Base-by-base conservation (phyloP, 1,139 yeast species). In the Hemisphaericaspora xylofermentans region DNA sequence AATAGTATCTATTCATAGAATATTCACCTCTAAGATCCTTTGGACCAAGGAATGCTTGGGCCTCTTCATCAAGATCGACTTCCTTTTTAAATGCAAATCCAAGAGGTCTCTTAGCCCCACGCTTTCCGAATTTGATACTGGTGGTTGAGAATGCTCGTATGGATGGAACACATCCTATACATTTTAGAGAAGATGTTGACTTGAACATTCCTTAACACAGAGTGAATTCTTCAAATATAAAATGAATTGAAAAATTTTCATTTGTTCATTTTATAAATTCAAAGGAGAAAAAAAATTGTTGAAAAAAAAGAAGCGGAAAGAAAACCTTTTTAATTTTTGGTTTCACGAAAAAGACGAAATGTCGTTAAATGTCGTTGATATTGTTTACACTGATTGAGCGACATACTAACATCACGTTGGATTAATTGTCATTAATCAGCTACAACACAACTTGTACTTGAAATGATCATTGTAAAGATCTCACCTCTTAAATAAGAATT, bases 1-100 rank as follows among this genome's bases (percentile, higher is more conserved):
- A 73, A 54, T 77, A 82, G 63, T 87, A 86, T 58, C 83, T 87
- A 71, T 89, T 91, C 56, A 80, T 66, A 50, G 73, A 71, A 64
- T 88, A 87, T 53, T 88, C 91, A 24, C 97, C 97, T 57, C 86
- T 82, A 60, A 80, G 76, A 62, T 88, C 88, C 59, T 73, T 78
- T 28, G 95, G 95, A 2, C 98, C 98, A 44, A 88, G 68, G 65
- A 87, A 87, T 47, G 67, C 71, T n/a, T 19, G 19, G 13, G 25
- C 25, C 4, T 18, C 25, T 4, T 19, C 52, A 69, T 71, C 13
- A 33, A 25, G 13, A 10, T 31, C 12, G 12, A 18, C 18, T 6
- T 28, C 9, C 16, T 13, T 26, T n/a, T 29, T 18, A 6, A 6
- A 14, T 13, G 12, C 5, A 6, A 6, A 4, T 6, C 33, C n/a